phyloP scores from a whole-genome alignment of 768 basidiomycete species.

The Tulasnella sp. region DNA sequence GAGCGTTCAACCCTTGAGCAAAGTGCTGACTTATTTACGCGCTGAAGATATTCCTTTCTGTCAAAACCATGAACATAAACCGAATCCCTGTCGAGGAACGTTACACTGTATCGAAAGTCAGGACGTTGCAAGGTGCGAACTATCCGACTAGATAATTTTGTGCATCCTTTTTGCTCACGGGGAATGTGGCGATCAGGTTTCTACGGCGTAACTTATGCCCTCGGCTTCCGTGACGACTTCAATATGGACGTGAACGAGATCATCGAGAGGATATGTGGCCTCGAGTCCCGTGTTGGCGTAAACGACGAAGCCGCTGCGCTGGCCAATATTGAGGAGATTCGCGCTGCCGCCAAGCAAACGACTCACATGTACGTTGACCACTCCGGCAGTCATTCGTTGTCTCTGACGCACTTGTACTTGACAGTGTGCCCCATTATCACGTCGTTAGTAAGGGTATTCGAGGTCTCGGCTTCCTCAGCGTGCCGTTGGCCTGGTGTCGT shows the following conservation, averaged over 20 bases:
- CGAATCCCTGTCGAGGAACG: conserved; percentile 49
- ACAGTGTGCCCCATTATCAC: conserved; percentile 56
- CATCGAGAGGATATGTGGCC: conserved; percentile 47
- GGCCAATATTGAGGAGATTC: conserved; percentile 42
- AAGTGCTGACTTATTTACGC: neutral
- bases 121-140: conserved; percentile 47
- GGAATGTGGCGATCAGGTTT: conserved; percentile 41
- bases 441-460: conserved; percentile 44
- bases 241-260: conserved; percentile 49
- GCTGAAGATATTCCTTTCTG: conserved; percentile 57
- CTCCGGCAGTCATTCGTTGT: too few relatives aligned
- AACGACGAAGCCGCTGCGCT: conserved; percentile 33
- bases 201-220: conserved; percentile 56
- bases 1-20: neutral
- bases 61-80: conserved; percentile 50
- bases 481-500: conserved; percentile 44
- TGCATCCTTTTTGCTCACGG: neutral
- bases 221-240: conserved; percentile 62
- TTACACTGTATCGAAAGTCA: conserved; percentile 56
- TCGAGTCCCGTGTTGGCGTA: conserved; percentile 46
- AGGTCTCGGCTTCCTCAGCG: conserved; percentile 36
- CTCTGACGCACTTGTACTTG: neutral
- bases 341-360: conserved; percentile 39
- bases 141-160: neutral
- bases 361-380: conserved; percentile 53